Evolutionary conservation across 2,329 filamentous ascomycete genomes (phyloP).

Genomic region (Phoma sp.): DNA sequence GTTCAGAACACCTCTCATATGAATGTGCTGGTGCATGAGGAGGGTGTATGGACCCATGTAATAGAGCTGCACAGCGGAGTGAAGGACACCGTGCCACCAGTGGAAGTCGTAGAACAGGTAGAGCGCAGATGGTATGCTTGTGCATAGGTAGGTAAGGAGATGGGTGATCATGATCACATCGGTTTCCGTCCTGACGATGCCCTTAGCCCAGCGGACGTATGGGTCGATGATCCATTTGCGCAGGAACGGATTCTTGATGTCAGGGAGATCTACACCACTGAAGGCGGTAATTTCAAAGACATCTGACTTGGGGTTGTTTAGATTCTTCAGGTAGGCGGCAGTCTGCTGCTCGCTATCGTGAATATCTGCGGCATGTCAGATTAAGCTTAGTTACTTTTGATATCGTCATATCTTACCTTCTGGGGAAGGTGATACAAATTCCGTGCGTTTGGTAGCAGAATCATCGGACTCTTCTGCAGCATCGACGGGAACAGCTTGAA

Average conservation of each 20-base stretch:
- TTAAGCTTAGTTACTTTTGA: too few relatives aligned
- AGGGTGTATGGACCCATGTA: slow-evolving; percentile 79
- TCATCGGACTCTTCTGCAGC: slow-evolving; percentile 35
- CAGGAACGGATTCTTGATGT: slow-evolving; percentile 51
- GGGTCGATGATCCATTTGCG: slow-evolving; percentile 62
- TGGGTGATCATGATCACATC: slow-evolving; percentile 83
- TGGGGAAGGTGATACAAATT: slow-evolving; percentile 38
- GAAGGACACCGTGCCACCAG: slow-evolving; percentile 71
- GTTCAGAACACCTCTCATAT: slow-evolving; percentile 72
- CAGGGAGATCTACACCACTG: slow-evolving; percentile 58
- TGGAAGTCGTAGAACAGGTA: slow-evolving; percentile 71
- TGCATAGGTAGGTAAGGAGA: slow-evolving; percentile 73
- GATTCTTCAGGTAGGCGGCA: slow-evolving; percentile 55
- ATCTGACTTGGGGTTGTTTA: slow-evolving; percentile 59
- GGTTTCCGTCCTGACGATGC: slow-evolving; percentile 68
- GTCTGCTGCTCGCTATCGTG: slow-evolving; percentile 44
- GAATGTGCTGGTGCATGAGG: slow-evolving; percentile 86
- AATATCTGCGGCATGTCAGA: slow-evolving; percentile 28
- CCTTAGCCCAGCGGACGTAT: slow-evolving; percentile 64
- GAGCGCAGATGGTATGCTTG: slow-evolving; percentile 73
- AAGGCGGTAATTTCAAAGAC: slow-evolving; percentile 65
- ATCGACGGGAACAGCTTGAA: slow-evolving; percentile 9
- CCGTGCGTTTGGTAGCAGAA: slow-evolving; percentile 34
- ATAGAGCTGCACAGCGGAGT: slow-evolving; percentile 70
- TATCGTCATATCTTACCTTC: slow-evolving; percentile 29